Conservation (phyloP, 1,284 basidiomycete genomes). For the Tilletia horrida region DNA sequence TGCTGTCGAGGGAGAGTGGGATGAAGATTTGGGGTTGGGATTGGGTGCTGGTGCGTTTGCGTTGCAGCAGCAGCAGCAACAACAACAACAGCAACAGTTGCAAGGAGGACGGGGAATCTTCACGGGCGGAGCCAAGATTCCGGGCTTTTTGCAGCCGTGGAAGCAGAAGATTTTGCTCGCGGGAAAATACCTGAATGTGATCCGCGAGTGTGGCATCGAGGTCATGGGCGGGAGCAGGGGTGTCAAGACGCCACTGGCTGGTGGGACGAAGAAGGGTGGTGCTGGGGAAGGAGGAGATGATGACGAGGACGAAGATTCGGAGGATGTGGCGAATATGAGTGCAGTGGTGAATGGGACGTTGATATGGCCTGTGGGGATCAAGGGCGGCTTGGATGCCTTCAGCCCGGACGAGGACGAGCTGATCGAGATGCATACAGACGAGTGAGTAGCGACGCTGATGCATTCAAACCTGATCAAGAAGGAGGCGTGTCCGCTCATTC, state of each 20-base stretch:
- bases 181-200: constrained; percentile 54
- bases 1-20: constrained; percentile 11
- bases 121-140: constrained; percentile 54
- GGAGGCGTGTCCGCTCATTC: not conserved
- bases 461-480: too few species aligned
- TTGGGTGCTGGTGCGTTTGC: constrained; percentile 29
- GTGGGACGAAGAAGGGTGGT: constrained; percentile 5
- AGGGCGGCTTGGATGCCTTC: constrained; percentile 25
- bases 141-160: constrained; percentile 52
- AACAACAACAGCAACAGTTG: constrained; percentile 18
- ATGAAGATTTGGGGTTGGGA: constrained; percentile 34
- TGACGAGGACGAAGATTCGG: constrained; percentile 7
- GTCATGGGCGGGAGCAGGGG: constrained; percentile 20
- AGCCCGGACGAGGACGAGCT: constrained; percentile 22
- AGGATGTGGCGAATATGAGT: constrained; percentile 3
- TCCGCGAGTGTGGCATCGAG: constrained; percentile 53
- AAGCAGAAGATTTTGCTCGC: constrained; percentile 53
- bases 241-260: constrained; percentile 24
- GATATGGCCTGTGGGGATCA: constrained; percentile 22
- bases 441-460: too few species aligned
- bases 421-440: constrained; percentile 48
- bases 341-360: constrained; percentile 11
- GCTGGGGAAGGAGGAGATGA: not conserved
- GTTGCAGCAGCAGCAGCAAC: constrained; percentile 24
- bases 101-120: constrained; percentile 60